Percentiles rank a stretch among this genome's conserved stretches.
phyloP scores from a whole-genome alignment of 2,329 filamentous ascomycete species.

The Neonectria ditissima region DNA sequence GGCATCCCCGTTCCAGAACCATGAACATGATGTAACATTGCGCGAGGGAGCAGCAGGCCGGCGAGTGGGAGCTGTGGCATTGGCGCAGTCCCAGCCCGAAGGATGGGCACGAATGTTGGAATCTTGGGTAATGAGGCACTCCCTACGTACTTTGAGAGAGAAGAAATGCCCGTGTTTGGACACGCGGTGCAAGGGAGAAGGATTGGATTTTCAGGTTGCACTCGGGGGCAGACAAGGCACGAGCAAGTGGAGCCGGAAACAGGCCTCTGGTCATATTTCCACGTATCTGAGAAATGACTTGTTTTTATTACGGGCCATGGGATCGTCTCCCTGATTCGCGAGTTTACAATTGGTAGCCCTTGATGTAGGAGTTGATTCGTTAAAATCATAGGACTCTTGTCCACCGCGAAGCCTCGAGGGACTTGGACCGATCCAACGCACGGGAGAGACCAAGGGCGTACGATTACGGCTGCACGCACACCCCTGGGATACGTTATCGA shows the following conservation, averaged over 20 bases:
- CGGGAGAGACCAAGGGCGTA: background rate
- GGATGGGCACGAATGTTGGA: background rate
- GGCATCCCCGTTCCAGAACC: background rate
- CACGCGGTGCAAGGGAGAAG: conserved; percentile 3
- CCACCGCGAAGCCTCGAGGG: background rate
- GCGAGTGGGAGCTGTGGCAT: background rate
- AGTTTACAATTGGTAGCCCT: background rate
- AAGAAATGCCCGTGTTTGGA: background rate
- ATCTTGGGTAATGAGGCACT: background rate
- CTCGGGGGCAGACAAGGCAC: background rate
- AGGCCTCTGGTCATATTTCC: background rate
- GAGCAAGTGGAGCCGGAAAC: background rate
- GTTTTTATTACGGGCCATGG: background rate
- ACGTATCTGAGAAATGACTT: background rate
- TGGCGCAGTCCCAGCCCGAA: background rate
- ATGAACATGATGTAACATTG: background rate
- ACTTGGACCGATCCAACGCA: conserved; percentile 2
- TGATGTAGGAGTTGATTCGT: background rate
- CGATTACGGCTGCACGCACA: background rate
- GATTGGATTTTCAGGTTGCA: background rate
- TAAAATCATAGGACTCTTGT: conserved; percentile 34
- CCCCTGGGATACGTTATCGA: background rate
- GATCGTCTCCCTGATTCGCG: too few relatives aligned
- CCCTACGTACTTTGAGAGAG: background rate
- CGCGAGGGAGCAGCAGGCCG: background rate